Evolutionary conservation across 2,329 filamentous ascomycete species (phyloP).

Genomic region (Geosmithia flava): DNA sequence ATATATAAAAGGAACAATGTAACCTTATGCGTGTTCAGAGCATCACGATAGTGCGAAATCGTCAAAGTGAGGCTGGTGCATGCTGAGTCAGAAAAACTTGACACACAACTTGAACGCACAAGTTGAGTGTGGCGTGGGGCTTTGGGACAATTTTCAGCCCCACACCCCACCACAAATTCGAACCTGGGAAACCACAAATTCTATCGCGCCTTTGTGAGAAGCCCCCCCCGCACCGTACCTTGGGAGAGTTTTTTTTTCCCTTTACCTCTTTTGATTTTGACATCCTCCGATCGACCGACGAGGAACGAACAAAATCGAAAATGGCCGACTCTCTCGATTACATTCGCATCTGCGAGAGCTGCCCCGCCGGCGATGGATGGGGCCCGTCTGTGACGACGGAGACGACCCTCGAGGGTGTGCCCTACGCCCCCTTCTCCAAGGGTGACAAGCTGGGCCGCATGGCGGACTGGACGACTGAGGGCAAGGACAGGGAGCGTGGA

Average conservation of each 20-base stretch:
- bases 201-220: slow-evolving; percentile 5
- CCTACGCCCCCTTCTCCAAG: slow-evolving; percentile 97
- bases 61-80: not conserved
- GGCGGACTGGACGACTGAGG: slow-evolving; percentile 93
- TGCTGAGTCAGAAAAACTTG: not conserved
- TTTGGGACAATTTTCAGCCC: slow-evolving; percentile 3
- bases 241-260: not conserved
- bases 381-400: slow-evolving; percentile 72
- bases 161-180: slow-evolving; percentile 30
- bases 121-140: slow-evolving; percentile 11
- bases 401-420: slow-evolving; percentile 86
- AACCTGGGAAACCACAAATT: slow-evolving; percentile 9
- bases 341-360: slow-evolving; percentile 55
- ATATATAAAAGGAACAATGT: too few species aligned
- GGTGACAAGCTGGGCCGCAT: slow-evolving; percentile 97
- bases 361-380: slow-evolving; percentile 73
- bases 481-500: slow-evolving; percentile 71
- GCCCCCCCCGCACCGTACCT: not conserved
- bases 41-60: too few species aligned
- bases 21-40: too few species aligned
- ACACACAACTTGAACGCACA: not conserved
- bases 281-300: not conserved
- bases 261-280: not conserved
- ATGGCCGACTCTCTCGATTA: slow-evolving; percentile 44
- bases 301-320: slow-evolving; percentile 6